A percentile compares a stretch with the other conserved stretches of the same genome.
These are phyloP conservation scores for Teunomyces tritomae DNA, from an alignment of 805 yeast species.

Conservation along the genomic window DNA sequence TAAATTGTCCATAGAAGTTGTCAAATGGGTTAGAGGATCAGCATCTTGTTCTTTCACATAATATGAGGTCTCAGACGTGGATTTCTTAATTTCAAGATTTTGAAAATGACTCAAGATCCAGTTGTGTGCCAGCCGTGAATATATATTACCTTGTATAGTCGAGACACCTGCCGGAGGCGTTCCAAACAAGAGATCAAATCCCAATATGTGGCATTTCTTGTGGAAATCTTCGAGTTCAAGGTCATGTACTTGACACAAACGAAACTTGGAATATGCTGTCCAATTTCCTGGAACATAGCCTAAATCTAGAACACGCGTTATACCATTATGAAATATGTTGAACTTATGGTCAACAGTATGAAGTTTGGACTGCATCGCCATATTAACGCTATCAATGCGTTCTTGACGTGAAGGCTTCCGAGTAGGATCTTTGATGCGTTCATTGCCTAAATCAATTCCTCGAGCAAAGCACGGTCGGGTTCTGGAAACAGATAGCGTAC, in stretches of 20 bases:
- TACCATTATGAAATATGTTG: constrained; percentile 22
- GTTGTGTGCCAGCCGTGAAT: constrained; percentile 45
- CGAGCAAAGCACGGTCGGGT: constrained; percentile 2
- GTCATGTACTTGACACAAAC: constrained; percentile 28
- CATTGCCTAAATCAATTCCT: constrained; percentile 5
- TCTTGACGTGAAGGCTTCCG: constrained; percentile 19
- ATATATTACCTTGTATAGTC: constrained; percentile 84
- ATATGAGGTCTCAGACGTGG: constrained; percentile 19
- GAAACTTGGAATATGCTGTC: constrained; percentile 28
- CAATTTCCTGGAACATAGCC: constrained; percentile 45
- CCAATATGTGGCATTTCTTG: constrained; percentile 33
- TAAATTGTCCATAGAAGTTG: background rate
- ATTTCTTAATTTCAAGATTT: constrained; percentile 18
- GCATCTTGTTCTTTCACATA: constrained; percentile 26
- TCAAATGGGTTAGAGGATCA: constrained; percentile 13
- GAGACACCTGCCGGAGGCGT: constrained; percentile 80
- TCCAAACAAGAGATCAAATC: constrained; percentile 63
- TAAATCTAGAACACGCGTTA: constrained; percentile 34
- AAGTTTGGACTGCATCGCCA: constrained; percentile 23
- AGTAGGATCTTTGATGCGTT: constrained; percentile 6
- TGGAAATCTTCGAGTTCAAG: constrained; percentile 25
- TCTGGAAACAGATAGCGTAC: background rate
- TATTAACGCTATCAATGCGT: constrained; percentile 21
- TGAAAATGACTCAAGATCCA: constrained; percentile 24
- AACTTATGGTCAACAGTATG: constrained; percentile 27